Evolutionary conservation across 306 rosid genomes (phyloP), one percentile per base, ranked within the genome.

Genomic region (Phaseolus lunatus): DNA sequence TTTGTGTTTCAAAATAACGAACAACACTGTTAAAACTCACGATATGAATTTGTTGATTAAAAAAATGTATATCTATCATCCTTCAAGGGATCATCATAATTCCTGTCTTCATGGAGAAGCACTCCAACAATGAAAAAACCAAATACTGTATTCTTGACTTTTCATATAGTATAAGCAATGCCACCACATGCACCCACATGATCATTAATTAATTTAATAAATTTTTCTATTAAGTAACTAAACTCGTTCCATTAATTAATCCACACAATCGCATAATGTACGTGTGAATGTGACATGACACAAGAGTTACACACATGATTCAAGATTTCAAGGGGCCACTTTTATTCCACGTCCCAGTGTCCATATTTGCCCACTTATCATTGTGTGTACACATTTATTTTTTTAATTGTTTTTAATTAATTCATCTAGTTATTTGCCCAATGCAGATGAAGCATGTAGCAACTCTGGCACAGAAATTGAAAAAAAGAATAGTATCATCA

Each of bases 361-460:
- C 64, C n/a, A 12, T 57, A 19, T 14, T 20, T 54, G 13, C 63
- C 52, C 43, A 49, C 61, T 63, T 63, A 43, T 62, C 22, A 29
- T 62, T 31, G 29, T 62, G 19, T 48, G 50, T 33, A 7, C 11
- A 45, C 31, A 9, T 59, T 53, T 7, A 19, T 52, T 53, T 35
- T 35, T 45, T 45, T 48, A n/a, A n/a, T n/a, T n/a, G n/a, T 7
- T 7, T 6, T 2, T 7, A 3, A n/a, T n/a, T n/a, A 16, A 16
- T 52, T 20, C 24, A 53, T 22, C 23, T 73, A 58, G 18, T 44
- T 59, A 26, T 11, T 33, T 33, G 54, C 3, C 59, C 70, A 76
- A 72, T 69, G 56, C 70, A 23, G 35, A 76, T 43, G 1, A 23
- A 37, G 67, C 85, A 82, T 52, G 7, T 68, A 54, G 58, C 75